These are phyloP conservation scores for Aspergillus nomiae DNA, from an alignment of 2,329 filamentous ascomycete genomes.

Conservation along the genomic window DNA sequence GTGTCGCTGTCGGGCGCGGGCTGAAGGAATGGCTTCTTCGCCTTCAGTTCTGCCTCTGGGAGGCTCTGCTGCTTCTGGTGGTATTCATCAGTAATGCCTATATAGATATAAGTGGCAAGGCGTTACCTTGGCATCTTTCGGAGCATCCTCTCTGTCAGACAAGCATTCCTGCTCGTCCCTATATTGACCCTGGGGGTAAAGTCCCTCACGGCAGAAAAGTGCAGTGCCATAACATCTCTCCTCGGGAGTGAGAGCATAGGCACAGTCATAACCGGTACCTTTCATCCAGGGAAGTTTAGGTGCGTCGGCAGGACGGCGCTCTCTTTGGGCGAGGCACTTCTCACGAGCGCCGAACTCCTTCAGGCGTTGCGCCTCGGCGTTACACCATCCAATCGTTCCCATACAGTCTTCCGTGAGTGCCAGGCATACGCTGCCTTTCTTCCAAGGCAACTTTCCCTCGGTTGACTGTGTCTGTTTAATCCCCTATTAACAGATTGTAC, in stretches of 20 bases:
- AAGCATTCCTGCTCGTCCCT: neutral
- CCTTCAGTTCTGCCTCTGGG: neutral
- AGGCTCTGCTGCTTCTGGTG: neutral
- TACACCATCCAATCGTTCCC: neutral
- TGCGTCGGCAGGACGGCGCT: neutral
- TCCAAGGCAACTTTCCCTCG: neutral
- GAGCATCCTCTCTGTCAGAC: neutral
- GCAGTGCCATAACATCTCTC: neutral
- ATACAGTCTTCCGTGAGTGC: neutral
- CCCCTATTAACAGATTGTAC: neutral
- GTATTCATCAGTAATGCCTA: neutral
- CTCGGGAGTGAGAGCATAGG: neutral
- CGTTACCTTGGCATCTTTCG: neutral
- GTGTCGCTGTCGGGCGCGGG: neutral
- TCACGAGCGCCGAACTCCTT: neutral
- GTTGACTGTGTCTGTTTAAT: neutral
- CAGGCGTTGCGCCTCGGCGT: neutral
- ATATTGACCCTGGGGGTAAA: neutral
- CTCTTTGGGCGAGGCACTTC: neutral
- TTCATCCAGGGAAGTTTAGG: neutral
- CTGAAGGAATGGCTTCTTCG: neutral
- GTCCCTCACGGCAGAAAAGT: neutral
- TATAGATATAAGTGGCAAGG: neutral
- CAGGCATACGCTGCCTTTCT: neutral
- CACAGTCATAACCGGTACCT: neutral